Evolutionary conservation across 2,329 filamentous ascomycete species (phyloP).

Genomic region (Diaporthe nobilis): DNA sequence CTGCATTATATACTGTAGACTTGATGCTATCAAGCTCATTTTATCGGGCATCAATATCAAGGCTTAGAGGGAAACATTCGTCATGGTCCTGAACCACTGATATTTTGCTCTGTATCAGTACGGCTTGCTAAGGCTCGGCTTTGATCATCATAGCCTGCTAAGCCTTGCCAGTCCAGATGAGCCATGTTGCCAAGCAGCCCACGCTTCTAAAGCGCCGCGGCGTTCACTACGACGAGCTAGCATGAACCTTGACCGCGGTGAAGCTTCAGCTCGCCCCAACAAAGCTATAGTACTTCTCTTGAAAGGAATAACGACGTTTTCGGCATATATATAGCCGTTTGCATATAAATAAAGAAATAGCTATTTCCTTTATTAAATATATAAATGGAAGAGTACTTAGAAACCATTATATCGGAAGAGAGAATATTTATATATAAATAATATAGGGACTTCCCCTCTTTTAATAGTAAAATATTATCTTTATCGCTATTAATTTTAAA

Average conservation of each 20-base stretch:
- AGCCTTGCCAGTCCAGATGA: constrained; percentile 20
- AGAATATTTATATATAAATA: too few relatives aligned
- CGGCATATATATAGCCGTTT: too few relatives aligned
- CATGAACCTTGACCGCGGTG: constrained; percentile 8
- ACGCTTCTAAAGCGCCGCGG: not conserved
- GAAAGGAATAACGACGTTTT: too few relatives aligned
- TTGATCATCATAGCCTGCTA: constrained; percentile 15
- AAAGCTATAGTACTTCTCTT: not conserved
- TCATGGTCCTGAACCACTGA: not conserved
- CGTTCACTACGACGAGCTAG: not conserved
- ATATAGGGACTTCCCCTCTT: too few relatives aligned
- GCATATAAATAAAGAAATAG: too few relatives aligned
- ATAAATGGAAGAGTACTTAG: too few relatives aligned
- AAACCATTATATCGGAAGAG: too few relatives aligned
- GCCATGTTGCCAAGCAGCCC: constrained; percentile 22
- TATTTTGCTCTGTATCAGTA: not conserved
- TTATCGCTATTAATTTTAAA: too few relatives aligned
- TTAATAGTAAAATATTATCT: too few relatives aligned
- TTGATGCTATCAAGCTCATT: not conserved
- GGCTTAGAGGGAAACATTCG: constrained; percentile 8
- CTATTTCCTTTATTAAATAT: too few relatives aligned
- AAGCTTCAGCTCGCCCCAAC: constrained; percentile 13
- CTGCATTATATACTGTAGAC: not conserved
- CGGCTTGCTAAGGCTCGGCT: not conserved
- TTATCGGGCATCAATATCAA: not conserved